Conservation (phyloP, 352 stramenopile species). For the Phytophthora meadii region DNA sequence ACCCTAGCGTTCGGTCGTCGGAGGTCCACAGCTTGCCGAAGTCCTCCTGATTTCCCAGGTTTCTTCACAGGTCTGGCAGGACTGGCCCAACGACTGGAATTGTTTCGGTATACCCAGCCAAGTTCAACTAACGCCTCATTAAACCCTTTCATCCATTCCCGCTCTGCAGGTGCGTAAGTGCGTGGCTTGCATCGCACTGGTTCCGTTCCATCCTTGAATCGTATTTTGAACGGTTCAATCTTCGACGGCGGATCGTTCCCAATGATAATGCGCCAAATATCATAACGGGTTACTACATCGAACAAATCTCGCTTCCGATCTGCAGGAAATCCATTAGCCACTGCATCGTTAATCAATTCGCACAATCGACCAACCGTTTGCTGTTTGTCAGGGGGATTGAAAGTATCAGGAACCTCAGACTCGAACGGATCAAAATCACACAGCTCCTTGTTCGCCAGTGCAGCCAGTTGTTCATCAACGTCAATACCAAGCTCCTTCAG, state of each 20-base stretch:
- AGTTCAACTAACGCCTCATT: neutral
- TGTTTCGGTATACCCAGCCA: neutral
- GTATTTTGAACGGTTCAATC: neutral
- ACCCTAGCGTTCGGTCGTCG: too few relatives aligned
- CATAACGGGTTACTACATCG: neutral
- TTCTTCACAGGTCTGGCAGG: too few relatives aligned
- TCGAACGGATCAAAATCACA: neutral
- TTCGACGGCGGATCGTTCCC: neutral
- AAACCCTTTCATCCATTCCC: neutral
- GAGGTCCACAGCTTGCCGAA: too few relatives aligned
- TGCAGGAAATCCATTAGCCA: neutral
- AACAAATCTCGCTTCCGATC: neutral
- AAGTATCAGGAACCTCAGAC: neutral
- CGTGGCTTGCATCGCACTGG: neutral
- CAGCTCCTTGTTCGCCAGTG: neutral
- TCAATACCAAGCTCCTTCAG: neutral
- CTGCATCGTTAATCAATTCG: neutral
- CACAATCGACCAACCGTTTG: neutral
- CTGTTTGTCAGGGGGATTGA: conserved; percentile 1
- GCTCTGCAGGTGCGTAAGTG: neutral
- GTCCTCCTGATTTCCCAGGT: too few relatives aligned
- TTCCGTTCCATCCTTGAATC: neutral
- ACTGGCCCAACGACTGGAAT: neutral
- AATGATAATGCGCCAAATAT: neutral
- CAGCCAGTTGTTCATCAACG: neutral